Conservation (phyloP, 2,329 filamentous ascomycete genomes). For the Fusarium nygamai region DNA sequence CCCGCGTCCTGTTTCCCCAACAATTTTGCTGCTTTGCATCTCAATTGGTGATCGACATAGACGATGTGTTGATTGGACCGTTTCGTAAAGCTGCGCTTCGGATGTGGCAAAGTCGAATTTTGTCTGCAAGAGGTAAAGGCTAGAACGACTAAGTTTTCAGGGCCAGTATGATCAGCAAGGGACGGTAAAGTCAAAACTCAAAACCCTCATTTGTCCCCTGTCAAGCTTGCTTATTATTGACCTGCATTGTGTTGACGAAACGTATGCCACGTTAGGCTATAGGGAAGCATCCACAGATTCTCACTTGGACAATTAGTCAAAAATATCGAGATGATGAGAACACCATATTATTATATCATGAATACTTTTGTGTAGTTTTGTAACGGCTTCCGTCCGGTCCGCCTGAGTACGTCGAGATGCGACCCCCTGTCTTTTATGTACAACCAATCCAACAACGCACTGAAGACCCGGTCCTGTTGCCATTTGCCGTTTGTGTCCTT, state of each 20-base stretch:
- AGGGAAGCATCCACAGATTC: not conserved
- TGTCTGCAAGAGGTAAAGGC: not conserved
- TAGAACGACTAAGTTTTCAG: not conserved
- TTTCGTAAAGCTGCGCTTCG: not conserved
- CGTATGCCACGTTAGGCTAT: not conserved
- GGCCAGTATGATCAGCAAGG: conserved; percentile 16
- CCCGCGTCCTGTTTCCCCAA: conserved; percentile 33
- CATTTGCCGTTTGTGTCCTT: conserved; percentile 34
- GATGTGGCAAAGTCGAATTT: conserved; percentile 26
- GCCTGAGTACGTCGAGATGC: conserved; percentile 16
- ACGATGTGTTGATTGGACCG: conserved; percentile 30
- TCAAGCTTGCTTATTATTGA: not conserved
- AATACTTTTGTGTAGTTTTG: conserved; percentile 26
- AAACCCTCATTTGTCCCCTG: not conserved
- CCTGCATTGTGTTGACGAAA: not conserved
- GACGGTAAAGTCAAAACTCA: conserved; percentile 4
- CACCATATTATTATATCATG: conserved; percentile 31
- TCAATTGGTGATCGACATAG: conserved; percentile 29
- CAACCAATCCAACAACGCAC: conserved; percentile 31
- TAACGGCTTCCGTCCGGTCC: conserved; percentile 16
- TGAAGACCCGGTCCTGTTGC: conserved; percentile 37
- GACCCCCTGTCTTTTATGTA: conserved; percentile 29
- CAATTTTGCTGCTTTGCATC: conserved; percentile 33
- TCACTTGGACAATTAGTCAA: not conserved
- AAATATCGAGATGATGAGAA: conserved; percentile 10